phyloP scores from a whole-genome alignment of 2,329 filamentous ascomycete genomes.

The Lecanicillium sp. region DNA sequence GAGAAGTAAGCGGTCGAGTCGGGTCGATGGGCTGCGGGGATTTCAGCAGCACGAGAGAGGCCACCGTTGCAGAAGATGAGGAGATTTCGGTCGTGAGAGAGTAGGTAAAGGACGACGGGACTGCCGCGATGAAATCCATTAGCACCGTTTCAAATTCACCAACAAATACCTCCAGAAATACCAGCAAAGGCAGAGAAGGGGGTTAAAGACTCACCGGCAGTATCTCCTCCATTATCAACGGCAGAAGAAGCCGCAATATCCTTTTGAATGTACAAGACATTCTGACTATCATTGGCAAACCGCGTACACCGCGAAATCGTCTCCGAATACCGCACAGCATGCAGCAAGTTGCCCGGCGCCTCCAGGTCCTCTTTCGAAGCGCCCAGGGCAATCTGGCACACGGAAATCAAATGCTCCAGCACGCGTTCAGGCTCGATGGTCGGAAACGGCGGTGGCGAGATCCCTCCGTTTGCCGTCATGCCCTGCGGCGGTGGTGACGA shows the following conservation, averaged over 20 bases:
- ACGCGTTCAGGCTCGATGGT: slow-evolving; percentile 60
- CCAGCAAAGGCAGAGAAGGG: background rate
- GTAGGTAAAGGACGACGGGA: slow-evolving; percentile 58
- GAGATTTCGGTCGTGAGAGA: slow-evolving; percentile 75
- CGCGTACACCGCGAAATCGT: slow-evolving; percentile 81
- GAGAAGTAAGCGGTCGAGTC: slow-evolving; percentile 69
- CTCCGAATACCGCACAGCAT: slow-evolving; percentile 61
- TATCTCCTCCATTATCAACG: slow-evolving; percentile 38
- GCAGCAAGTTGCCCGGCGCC: slow-evolving; percentile 73
- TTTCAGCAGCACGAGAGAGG: slow-evolving; percentile 85
- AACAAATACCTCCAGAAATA: background rate
- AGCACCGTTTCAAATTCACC: slow-evolving; percentile 4
- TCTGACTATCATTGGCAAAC: slow-evolving; percentile 82
- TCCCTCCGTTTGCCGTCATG: slow-evolving; percentile 38
- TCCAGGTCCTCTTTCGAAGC: slow-evolving; percentile 73
- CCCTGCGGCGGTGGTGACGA: slow-evolving; percentile 35
- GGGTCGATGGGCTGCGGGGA: slow-evolving; percentile 81
- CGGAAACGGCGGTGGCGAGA: slow-evolving; percentile 35
- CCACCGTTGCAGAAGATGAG: slow-evolving; percentile 68
- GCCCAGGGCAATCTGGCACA: slow-evolving; percentile 66
- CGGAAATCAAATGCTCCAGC: slow-evolving; percentile 61
- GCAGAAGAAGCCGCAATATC: slow-evolving; percentile 52
- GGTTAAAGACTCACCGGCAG: slow-evolving; percentile 29
- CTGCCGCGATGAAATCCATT: slow-evolving; percentile 18
- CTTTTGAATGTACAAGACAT: slow-evolving; percentile 86